Base-by-base conservation (phyloP, 1,139 yeast genomes). In the Yamadazyma kanchanaburiensis region DNA sequence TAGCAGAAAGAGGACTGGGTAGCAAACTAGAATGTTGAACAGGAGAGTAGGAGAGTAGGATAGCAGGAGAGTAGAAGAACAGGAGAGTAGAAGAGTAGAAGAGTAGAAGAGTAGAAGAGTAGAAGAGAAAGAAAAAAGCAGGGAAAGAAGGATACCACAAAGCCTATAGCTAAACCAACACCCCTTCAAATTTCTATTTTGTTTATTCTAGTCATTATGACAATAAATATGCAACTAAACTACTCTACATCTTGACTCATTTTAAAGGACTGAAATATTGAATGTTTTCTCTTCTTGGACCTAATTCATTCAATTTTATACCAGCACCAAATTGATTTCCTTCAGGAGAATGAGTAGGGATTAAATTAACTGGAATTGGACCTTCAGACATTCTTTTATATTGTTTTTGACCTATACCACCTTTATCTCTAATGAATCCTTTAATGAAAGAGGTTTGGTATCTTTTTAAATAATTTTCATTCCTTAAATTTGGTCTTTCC, bases 261-360 rank as follows among this genome's bases (percentile, higher is more conserved):
- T 40, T 42, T 26, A 43, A 38, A 15, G 72, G 72, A 42, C 74
- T 72, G 49, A 59, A 67, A 42, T 57, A 52, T 44, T 58, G 54
- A 37, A 56, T 45, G 48, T 66, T 58, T 46, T 66, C 71, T 48
- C 49, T 66, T 59, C 74, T 65, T 30, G 74, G 73, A 18, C 74
- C 74, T 49, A 68, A 62, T 35, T 56, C 49, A 44, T 53, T 60
- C 28, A 68, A 60, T 48, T 65, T 64, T 33, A 68, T 66, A 39
- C 74, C 73, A 24, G 66, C 68, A 35, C 74, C 74, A 41, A 59
- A 67, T 47, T 65, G 69, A 34, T 49, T 42, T 12, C 69, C 70
- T 38, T 38, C 51, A 11, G 71, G 60, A 12, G 74, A 64, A 43
- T 64, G 72, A n/a, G 71, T 51, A 26, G 67, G 67, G 41, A 68